Evolutionary conservation across 108 stramenopile species (phyloP).

Genomic region (Phaeodactylum tricornutum): DNA sequence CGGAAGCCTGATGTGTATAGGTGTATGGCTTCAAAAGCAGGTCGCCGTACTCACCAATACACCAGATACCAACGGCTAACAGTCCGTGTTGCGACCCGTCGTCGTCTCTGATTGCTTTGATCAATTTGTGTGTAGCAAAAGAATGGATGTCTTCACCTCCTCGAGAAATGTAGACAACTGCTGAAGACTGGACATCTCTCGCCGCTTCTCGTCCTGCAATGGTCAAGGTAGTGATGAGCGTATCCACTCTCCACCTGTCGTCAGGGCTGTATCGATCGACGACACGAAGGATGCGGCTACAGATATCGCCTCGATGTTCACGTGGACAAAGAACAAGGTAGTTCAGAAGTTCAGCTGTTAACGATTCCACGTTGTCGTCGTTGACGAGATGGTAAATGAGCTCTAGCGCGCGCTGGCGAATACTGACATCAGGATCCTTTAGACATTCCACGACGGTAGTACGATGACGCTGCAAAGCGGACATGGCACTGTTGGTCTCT

Average conservation of each 20-base stretch:
- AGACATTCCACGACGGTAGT: conserved; percentile 95
- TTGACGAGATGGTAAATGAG: conserved; percentile 96
- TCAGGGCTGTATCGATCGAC: conserved; percentile 89
- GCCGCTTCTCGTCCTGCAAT: conserved; percentile 88
- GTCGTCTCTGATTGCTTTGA: conserved; percentile 83
- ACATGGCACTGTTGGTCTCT: conserved; percentile 51
- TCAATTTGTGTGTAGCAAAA: conserved; percentile 88
- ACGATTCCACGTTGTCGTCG: conserved; percentile 71
- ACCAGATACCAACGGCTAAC: conserved; percentile 90
- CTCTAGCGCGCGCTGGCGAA: conserved; percentile 97
- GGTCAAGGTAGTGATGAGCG: conserved; percentile 91
- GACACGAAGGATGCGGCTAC: conserved; percentile 75
- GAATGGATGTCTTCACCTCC: conserved; percentile 64
- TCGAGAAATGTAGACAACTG: conserved; percentile 77
- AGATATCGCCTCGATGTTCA: conserved; percentile 89
- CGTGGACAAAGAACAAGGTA: conserved; percentile 92
- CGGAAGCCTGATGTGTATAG: conserved; percentile 26
- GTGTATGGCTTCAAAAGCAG: conserved; percentile 57
- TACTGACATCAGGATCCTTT: conserved; percentile 97
- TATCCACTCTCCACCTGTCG: conserved; percentile 90
- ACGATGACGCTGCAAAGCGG: conserved; percentile 87
- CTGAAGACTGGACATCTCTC: conserved; percentile 63
- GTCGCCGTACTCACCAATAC: conserved; percentile 86
- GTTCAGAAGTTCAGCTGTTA: conserved; percentile 95
- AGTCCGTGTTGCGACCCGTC: conserved; percentile 80